Conservation (phyloP, 371 early-diverging fungal genomes). For the Dinochytrium kinnereticum region DNA sequence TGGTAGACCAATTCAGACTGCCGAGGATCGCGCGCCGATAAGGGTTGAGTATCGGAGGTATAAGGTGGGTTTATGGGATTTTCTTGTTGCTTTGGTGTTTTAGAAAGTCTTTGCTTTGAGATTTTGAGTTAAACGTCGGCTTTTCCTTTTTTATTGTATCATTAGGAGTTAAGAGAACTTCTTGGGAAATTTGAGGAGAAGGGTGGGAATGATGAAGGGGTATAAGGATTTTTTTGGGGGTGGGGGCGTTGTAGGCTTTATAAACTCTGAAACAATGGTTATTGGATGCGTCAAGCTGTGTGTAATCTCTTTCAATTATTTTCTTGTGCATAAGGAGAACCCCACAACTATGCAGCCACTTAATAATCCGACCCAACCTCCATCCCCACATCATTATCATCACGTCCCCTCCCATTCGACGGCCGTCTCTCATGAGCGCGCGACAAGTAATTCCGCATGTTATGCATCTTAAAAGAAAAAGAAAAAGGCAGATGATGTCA, state of each 20-base stretch:
- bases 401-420: no score
- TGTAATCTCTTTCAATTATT: no score
- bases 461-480: conserved; percentile 23
- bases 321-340: no score
- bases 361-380: no score
- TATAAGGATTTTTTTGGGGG: neutral
- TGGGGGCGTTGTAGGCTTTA: neutral
- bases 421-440: conserved; percentile 23
- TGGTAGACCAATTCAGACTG: conserved; percentile 40
- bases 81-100: no score
- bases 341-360: no score
- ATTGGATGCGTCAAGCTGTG: no score
- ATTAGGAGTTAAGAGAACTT: conserved; percentile 3
- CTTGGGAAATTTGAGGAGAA: neutral
- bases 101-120: no score
- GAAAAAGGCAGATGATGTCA: no score
- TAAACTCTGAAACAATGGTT: no score
- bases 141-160: neutral
- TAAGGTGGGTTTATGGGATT: no score
- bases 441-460: conserved; percentile 32
- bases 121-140: neutral
- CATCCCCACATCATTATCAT: no score
- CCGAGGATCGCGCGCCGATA: conserved; percentile 45
- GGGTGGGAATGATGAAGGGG: neutral
- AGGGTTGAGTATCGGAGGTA: conserved; percentile 43